Base-by-base conservation (phyloP, 2,329 filamentous ascomycete species). In the Xylaria sp. region DNA sequence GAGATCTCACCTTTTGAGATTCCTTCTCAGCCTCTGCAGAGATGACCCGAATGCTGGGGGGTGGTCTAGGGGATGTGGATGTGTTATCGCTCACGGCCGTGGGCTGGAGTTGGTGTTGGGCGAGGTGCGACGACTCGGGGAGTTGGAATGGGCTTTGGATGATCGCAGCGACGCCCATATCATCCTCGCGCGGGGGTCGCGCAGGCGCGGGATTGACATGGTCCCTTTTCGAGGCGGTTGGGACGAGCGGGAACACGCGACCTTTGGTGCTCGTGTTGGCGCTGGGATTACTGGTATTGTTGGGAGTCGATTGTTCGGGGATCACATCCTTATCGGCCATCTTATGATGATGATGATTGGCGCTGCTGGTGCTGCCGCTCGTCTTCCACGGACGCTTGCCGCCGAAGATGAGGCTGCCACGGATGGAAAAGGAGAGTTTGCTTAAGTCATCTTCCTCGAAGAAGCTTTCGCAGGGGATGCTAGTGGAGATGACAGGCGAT, bases 1-100 rank as follows among this genome's bases (percentile, higher is more conserved):
- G 86, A 79, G 86, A 88, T 83, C 86, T 87, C 84, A 89, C 86
- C 84, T 88, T 88, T 85, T 86, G 85, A 81, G 86, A 89, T 81
- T 89, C 86, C 80, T 84, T 85, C 81, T 88, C 86, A 74, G 84
- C 78, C 73, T 87, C 85, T 77, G 81, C 80, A 73, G 85, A 81
- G 77, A 87, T 80, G 74, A 87, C 77, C 71, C 82, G 82, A 72
- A 86, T 85, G 77, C 82, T 83, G 69, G 85, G 84, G 61, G 73
- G 73, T 55, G 65, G 66, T 55, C 69, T 73, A 45, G 70, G 75
- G 50, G 63, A 51, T 42, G 65, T 63, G 45, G 66, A 65, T 57
- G 66, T 58, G 22, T 22, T 67, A 10, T 65, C 62, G 57, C 33
- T 56, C 55, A 60, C 25, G 60, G 55, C 13, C 3, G 44, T 45